Evolutionary conservation across 352 stramenopile species (phyloP).

Genomic region (Phytophthora pseudosyringae): DNA sequence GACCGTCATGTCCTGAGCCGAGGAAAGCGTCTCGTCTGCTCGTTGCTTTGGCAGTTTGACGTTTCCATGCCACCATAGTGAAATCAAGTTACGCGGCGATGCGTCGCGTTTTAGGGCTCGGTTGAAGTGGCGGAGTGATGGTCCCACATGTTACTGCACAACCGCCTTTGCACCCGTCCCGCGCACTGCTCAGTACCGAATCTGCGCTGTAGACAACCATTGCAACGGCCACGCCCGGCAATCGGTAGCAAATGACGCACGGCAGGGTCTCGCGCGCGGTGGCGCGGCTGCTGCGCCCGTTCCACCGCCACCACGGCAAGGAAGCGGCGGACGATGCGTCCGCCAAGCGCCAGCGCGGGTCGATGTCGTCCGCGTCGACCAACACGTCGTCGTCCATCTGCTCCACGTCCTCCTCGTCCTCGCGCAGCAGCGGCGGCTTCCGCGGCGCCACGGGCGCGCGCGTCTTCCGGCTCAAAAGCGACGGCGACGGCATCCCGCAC

Average conservation of each 20-base stretch:
- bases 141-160: constrained; percentile 22
- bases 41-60: constrained; percentile 14
- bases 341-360: constrained; percentile 23
- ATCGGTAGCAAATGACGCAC: constrained; percentile 28
- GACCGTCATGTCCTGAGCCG: constrained; percentile 21
- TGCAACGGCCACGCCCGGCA: not conserved
- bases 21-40: constrained; percentile 14
- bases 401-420: constrained; percentile 39
- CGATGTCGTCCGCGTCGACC: constrained; percentile 25
- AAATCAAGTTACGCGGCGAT: constrained; percentile 9
- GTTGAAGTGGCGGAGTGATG: constrained; percentile 35
- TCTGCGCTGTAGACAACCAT: constrained; percentile 13
- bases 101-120: constrained; percentile 8
- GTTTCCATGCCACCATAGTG: constrained; percentile 19
- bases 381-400: constrained; percentile 37
- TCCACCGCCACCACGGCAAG: constrained; percentile 40
- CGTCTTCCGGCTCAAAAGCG: constrained; percentile 32
- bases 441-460: constrained; percentile 5
- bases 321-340: constrained; percentile 9
- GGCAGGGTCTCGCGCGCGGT: constrained; percentile 49
- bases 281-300: constrained; percentile 44
- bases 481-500: constrained; percentile 20
- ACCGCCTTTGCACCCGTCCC: constrained; percentile 11
- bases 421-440: constrained; percentile 26
- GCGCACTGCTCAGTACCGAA: constrained; percentile 26